A percentile compares a stretch with the other conserved stretches of the same genome.
Conservation (phyloP, 2,329 filamentous ascomycete species). For the Dryadomyces sulphureus region DNA sequence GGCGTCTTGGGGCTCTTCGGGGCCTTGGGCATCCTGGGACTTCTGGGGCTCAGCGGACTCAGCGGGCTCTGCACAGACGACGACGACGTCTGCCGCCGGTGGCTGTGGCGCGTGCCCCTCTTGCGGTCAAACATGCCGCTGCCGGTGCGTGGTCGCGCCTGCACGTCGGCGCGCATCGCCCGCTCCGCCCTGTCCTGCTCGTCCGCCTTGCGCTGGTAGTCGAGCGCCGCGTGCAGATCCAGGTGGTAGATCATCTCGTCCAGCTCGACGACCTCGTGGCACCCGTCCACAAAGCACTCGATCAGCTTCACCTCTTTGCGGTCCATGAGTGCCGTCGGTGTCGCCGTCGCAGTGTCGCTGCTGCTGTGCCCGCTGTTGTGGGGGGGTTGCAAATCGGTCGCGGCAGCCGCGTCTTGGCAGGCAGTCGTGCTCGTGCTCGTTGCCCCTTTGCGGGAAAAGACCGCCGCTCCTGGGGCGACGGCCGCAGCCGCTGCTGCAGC, state of each 20-base stretch:
- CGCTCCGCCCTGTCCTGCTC: background rate
- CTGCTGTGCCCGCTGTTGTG: background rate
- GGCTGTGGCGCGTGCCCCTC: background rate
- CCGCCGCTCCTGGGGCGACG: no score
- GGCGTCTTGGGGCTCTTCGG: background rate
- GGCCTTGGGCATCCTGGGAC: background rate
- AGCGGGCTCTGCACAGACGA: background rate
- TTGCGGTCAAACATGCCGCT: background rate
- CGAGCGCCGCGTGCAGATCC: constrained; percentile 37
- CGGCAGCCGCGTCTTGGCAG: no score
- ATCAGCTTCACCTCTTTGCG: constrained; percentile 24
- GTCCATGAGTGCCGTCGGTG: background rate
- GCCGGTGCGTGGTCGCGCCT: background rate
- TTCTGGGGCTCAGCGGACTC: background rate
- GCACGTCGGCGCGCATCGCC: background rate
- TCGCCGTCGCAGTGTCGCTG: background rate
- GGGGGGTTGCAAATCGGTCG: no score
- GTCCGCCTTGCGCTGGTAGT: constrained; percentile 16
- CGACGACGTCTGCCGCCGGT: background rate
- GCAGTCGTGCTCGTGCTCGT: no score
- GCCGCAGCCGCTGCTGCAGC: no score
- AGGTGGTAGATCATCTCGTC: constrained; percentile 42
- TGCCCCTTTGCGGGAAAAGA: no score
- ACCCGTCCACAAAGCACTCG: constrained; percentile 40
- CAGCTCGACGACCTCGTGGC: constrained; percentile 39